These are phyloP conservation scores for Purshia tridentata DNA, from an alignment of 306 rosid genomes.

Conservation along the genomic window DNA sequence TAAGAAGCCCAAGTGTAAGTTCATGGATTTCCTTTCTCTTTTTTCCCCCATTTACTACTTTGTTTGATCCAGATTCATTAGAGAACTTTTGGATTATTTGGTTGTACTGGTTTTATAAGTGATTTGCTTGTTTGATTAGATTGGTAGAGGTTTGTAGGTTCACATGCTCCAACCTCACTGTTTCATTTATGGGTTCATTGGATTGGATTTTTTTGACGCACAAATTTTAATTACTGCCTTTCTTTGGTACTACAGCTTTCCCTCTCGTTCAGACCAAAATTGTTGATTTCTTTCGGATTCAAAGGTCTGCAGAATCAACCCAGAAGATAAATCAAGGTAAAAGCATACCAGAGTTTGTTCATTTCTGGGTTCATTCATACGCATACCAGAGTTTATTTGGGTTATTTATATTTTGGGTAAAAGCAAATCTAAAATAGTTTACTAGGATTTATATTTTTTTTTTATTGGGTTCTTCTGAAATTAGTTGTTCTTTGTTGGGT, in stretches of 20 bases:
- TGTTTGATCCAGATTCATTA: not conserved
- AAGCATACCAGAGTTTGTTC: not conserved
- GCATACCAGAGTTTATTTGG: too few relatives aligned
- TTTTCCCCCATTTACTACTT: not conserved
- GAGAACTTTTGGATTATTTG: not conserved
- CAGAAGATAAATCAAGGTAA: constrained; percentile 46
- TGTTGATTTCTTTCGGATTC: constrained; percentile 74
- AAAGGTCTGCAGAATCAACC: constrained; percentile 32
- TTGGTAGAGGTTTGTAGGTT: not conserved
- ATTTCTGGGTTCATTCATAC: not conserved
- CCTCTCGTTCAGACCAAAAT: constrained; percentile 90
- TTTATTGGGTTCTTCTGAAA: not conserved
- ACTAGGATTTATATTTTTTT: not conserved
- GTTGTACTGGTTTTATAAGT: not conserved
- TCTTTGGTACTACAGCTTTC: constrained; percentile 54
- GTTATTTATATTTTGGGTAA: constrained; percentile 32
- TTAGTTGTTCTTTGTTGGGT: not conserved
- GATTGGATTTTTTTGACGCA: not conserved
- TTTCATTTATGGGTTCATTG: not conserved
- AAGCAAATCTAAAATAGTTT: not conserved
- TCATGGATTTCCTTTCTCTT: not conserved
- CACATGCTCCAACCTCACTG: not conserved
- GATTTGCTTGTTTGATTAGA: not conserved
- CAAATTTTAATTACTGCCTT: not conserved
- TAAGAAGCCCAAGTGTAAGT: constrained; percentile 52